Base-by-base conservation (phyloP, 345 rosid species). In the Toxicodendron radicans region DNA sequence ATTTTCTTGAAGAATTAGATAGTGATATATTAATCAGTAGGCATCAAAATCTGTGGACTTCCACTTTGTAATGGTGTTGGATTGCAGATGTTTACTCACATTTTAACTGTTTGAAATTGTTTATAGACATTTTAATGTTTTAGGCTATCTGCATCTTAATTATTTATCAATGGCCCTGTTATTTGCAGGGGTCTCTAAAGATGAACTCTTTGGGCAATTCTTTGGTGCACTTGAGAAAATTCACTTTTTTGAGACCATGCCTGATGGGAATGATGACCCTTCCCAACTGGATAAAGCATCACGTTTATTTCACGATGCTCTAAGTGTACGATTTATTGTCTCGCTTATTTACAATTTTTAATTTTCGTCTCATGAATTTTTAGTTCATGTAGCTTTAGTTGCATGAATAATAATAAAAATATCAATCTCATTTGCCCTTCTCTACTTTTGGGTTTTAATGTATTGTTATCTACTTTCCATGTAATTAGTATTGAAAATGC, bases 221-320 rank as follows among this genome's bases (percentile, higher is more conserved):
- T 79, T 91, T 79, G 86, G 86, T 66, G 98, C 97, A 45, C 95
- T 94, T 64, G 97, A 94, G 84, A 89, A 87, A 81, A 70, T 80
- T 20, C 83, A 84, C 76, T 90, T 83, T 78, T 83, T 94, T 33
- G 86, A 68, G 75, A 54, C 73, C 49, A 74, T 80, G 46, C 78
- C 88, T 62, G 90, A 88, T 48, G 95, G 92, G 61, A 88, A 73
- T 35, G 95, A 91, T 71, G 97, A 91, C 65, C 80, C 89, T 73
- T 74, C 77, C 64, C 91, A 81, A 78, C 76, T 94, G 64, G 97
- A 90, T 64, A 90, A 83, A 82, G 97, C 95, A 71, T 84, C 95
- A 10, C 67, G 43, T 30, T 63, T 91, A 73, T 94, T 94, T 85
- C 92, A 90, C 74, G 88, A 84, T 75, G 93, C 97, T 64, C 51